A percentile compares a stretch with the other conserved stretches of the same genome.
Evolutionary conservation across 2,329 filamentous ascomycete genomes (phyloP).

Genomic region (Ilyonectria mors-panacis): DNA sequence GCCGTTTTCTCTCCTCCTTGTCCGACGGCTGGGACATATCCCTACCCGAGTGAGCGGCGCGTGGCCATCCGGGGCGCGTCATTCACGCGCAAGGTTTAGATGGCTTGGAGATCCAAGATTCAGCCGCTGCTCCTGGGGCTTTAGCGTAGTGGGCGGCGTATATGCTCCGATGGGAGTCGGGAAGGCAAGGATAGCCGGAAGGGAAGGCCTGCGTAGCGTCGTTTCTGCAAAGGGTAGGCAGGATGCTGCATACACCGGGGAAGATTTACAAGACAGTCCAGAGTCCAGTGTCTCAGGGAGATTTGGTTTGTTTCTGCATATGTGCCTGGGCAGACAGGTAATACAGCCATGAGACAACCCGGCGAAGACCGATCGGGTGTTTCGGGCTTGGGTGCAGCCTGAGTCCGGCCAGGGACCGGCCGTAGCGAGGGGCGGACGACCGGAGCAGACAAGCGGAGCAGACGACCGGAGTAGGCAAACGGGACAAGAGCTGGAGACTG

Average conservation of each 20-base stretch:
- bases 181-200: background rate
- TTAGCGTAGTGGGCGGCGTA: background rate
- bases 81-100: constrained; percentile 8
- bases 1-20: constrained; percentile 3
- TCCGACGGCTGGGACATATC: background rate
- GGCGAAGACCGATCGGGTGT: too few species aligned
- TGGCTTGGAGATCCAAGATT: constrained; percentile 8
- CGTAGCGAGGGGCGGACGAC: too few species aligned
- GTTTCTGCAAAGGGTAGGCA: background rate
- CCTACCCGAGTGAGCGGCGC: background rate
- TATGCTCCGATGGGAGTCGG: background rate
- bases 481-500: background rate
- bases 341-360: too few species aligned
- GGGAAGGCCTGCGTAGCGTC: background rate
- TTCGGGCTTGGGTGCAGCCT: too few species aligned
- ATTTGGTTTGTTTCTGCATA: background rate
- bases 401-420: too few species aligned
- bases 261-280: constrained; percentile 1
- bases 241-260: background rate
- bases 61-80: background rate
- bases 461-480: background rate
- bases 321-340: background rate
- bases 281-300: background rate
- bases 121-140: constrained; percentile 22
- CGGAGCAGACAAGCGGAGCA: too few species aligned